These are phyloP conservation scores for Ganoderma lingzhi DNA, from an alignment of 1,284 basidiomycete species.

Conservation along the genomic window DNA sequence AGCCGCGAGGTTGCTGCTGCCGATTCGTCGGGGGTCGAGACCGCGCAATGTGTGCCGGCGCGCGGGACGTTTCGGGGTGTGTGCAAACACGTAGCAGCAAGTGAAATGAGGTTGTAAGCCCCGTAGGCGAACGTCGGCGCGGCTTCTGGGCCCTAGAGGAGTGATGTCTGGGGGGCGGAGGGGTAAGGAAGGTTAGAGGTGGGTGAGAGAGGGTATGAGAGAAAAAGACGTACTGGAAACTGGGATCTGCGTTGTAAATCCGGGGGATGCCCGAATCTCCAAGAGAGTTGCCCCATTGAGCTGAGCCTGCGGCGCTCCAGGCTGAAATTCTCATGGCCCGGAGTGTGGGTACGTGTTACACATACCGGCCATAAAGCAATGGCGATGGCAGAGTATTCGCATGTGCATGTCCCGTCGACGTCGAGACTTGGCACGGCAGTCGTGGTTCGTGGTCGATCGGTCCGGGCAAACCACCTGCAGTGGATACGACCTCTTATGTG, in stretches of 20 bases:
- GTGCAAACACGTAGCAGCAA: not conserved
- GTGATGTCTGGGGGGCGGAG: not conserved
- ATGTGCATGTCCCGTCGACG: not conserved
- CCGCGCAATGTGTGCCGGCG: not conserved
- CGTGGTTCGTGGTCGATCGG: not conserved
- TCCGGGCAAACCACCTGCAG: not conserved
- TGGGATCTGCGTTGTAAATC: not conserved
- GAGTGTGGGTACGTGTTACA: not conserved
- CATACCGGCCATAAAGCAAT: not conserved
- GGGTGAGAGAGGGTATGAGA: constrained; percentile 1
- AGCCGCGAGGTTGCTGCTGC: not conserved
- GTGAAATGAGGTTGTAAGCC: not conserved
- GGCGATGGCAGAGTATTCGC: not conserved
- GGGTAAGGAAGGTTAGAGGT: not conserved
- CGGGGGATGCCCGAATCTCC: not conserved
- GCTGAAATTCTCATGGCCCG: not conserved
- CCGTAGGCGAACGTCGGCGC: not conserved
- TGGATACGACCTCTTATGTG: not conserved
- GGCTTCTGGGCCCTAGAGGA: not conserved
- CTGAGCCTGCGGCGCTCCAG: not conserved
- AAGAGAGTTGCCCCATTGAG: not conserved
- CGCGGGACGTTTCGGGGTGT: not conserved
- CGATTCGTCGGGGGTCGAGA: not conserved
- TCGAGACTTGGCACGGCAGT: not conserved
- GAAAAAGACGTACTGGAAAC: not conserved